A percentile compares a stretch with the other conserved stretches of the same genome.
Evolutionary conservation across 768 basidiomycete species (phyloP).

Genomic region (Arthromyces matolae): DNA sequence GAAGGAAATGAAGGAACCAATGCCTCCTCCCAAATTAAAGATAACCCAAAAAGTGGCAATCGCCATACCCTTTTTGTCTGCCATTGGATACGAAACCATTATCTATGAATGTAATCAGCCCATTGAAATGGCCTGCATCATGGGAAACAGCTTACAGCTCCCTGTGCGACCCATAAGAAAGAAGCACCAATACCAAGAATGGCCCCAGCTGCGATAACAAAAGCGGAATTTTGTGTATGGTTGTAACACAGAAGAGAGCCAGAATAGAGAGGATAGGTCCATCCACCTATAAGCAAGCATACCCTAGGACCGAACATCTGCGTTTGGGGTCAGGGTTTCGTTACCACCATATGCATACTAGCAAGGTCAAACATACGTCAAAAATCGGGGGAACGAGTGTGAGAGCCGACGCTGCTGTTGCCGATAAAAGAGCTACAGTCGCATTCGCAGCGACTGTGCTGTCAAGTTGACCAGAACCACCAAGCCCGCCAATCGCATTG

Average conservation of each 20-base stretch:
- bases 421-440: slow-evolving; percentile 24
- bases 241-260: slow-evolving; percentile 27
- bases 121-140: too few relatives aligned
- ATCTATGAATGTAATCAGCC: slow-evolving; percentile 22
- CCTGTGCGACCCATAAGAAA: slow-evolving; percentile 28
- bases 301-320: slow-evolving; percentile 26
- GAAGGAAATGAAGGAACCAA: slow-evolving; percentile 29
- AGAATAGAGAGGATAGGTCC: slow-evolving; percentile 27
- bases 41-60: slow-evolving; percentile 29
- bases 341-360: background rate
- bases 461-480: slow-evolving; percentile 27
- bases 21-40: slow-evolving; percentile 28
- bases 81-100: slow-evolving; percentile 28
- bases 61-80: slow-evolving; percentile 25
- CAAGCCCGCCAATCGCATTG: slow-evolving; percentile 26
- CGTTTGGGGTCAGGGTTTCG: background rate
- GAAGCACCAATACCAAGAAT: slow-evolving; percentile 27
- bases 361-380: slow-evolving; percentile 16
- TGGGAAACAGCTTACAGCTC: slow-evolving; percentile 18
- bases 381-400: slow-evolving; percentile 26
- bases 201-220: slow-evolving; percentile 26
- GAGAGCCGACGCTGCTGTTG: slow-evolving; percentile 26
- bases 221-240: slow-evolving; percentile 24
- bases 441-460: slow-evolving; percentile 29
- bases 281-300: slow-evolving; percentile 24